Evolutionary conservation across 441 rosid genomes (phyloP).

Genomic region (Arabidopsis hybrid): DNA sequence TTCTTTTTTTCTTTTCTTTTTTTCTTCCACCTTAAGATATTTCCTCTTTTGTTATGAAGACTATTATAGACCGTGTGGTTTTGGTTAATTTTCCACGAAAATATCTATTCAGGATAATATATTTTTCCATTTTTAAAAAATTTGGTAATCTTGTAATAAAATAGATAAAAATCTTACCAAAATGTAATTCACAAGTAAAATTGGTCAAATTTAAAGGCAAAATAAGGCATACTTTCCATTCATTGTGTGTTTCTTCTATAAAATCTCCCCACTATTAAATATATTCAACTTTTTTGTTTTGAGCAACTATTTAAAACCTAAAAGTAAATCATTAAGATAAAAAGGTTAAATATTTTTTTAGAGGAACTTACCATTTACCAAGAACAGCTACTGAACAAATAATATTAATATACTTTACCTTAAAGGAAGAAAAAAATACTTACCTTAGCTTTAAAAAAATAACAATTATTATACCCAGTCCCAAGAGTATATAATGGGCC

Average conservation of each 20-base stretch:
- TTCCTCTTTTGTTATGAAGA: slow-evolving; percentile 34
- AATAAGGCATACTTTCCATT: background rate
- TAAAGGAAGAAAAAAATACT: background rate
- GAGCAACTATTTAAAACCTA: background rate
- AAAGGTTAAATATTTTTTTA: background rate
- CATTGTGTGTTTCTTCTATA: background rate
- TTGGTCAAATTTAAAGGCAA: background rate
- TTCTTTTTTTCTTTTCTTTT: background rate
- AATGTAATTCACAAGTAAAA: too few species aligned
- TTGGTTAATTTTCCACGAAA: slow-evolving; percentile 14
- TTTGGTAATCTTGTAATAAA: slow-evolving; percentile 16
- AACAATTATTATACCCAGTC: too few species aligned
- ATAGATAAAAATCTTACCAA: background rate
- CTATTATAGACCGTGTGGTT: slow-evolving; percentile 18
- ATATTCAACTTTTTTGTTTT: background rate
- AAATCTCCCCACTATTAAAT: background rate
- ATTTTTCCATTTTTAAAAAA: background rate
- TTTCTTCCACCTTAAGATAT: slow-evolving; percentile 42
- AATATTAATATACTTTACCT: background rate
- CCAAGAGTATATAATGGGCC: slow-evolving; percentile 8
- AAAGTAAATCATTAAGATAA: background rate
- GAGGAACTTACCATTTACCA: slow-evolving; percentile 16
- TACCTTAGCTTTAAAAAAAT: too few species aligned
- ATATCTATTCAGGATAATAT: background rate
- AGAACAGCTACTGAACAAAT: background rate